A percentile compares a stretch with the other conserved stretches of the same genome.
These are phyloP conservation scores for Apiotrichum gracile DNA, from an alignment of 1,284 basidiomycete species.

Conservation along the genomic window DNA sequence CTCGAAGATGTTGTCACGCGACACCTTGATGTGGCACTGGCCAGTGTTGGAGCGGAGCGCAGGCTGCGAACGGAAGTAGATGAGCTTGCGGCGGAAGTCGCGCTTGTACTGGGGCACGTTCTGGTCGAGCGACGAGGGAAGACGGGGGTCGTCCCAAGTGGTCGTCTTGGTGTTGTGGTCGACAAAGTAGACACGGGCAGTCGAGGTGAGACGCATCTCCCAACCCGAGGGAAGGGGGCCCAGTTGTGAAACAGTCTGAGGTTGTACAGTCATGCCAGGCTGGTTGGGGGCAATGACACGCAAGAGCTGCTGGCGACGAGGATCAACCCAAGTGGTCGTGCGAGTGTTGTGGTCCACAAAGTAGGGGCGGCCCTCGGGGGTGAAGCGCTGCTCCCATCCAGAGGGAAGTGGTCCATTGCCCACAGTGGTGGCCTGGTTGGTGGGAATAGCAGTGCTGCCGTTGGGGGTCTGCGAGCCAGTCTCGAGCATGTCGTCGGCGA, in stretches of 20 bases:
- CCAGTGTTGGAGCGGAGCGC: slow-evolving; percentile 82
- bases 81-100: slow-evolving; percentile 95
- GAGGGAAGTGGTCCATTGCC: slow-evolving; percentile 79
- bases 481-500: slow-evolving; percentile 74
- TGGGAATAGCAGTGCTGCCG: slow-evolving; percentile 26
- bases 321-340: slow-evolving; percentile 98
- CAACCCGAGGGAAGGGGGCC: slow-evolving; percentile 93
- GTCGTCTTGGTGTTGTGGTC: slow-evolving; percentile 92
- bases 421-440: slow-evolving; percentile 59
- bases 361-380: slow-evolving; percentile 95
- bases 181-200: slow-evolving; percentile 90
- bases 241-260: slow-evolving; percentile 77
- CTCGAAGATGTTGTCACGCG: slow-evolving; percentile 89
- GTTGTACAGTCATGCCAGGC: slow-evolving; percentile 69
- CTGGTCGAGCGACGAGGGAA: slow-evolving; percentile 64
- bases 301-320: slow-evolving; percentile 76
- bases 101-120: slow-evolving; percentile 99
- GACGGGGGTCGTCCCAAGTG: slow-evolving; percentile 89
- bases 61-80: slow-evolving; percentile 98
- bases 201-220: slow-evolving; percentile 94
- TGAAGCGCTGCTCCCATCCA: slow-evolving; percentile 97
- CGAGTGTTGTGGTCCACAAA: slow-evolving; percentile 95
- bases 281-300: slow-evolving; percentile 79
- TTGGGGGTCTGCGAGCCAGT: slow-evolving; percentile 23
- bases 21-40: slow-evolving; percentile 94